These are phyloP conservation scores for Mycena filopes DNA, from an alignment of 768 basidiomycete species.

Conservation along the genomic window DNA sequence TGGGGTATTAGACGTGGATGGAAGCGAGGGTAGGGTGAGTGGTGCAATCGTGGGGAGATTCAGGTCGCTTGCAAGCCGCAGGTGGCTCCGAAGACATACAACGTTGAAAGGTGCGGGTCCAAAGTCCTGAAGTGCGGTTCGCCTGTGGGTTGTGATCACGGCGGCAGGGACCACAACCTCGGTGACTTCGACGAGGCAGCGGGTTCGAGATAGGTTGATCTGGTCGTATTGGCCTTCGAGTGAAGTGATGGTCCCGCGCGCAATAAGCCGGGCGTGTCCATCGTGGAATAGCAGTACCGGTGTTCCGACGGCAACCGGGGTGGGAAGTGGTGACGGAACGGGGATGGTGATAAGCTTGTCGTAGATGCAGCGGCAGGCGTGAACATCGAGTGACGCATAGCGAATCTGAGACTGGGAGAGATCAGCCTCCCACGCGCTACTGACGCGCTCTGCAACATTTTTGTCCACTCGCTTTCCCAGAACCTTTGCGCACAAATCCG, in stretches of 20 bases:
- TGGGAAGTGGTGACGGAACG: neutral
- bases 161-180: neutral
- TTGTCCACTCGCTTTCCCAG: neutral
- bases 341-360: neutral
- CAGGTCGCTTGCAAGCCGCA: neutral
- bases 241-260: neutral
- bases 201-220: neutral
- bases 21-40: neutral
- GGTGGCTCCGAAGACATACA: neutral
- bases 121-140: neutral
- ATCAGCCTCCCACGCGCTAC: slow-evolving; percentile 1
- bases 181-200: neutral
- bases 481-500: neutral
- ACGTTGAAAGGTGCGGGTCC: neutral
- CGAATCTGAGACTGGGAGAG: neutral
- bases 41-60: neutral
- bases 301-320: neutral
- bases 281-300: neutral
- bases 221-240: neutral
- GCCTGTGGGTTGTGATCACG: neutral
- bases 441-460: neutral
- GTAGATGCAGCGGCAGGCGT: slow-evolving; percentile 4
- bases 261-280: neutral
- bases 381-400: slow-evolving; percentile 2
- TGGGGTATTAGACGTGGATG: neutral